Evolutionary conservation across 1,284 basidiomycete species (phyloP).

Genomic region (Cutaneotrichosporon sp.): DNA sequence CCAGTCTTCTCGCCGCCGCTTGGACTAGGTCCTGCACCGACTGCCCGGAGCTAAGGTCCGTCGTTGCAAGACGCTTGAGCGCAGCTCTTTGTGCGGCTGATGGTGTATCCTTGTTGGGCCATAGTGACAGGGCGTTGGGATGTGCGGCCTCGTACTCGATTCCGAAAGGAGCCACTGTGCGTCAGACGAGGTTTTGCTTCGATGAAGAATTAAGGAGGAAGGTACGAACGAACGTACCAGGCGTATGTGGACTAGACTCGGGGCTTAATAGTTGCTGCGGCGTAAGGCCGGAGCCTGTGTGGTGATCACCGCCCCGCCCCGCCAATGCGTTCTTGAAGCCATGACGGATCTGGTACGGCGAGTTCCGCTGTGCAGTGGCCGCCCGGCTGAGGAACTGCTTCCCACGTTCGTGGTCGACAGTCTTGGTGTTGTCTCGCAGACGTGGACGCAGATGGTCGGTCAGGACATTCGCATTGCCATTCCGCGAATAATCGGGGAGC

Average conservation of each 20-base stretch:
- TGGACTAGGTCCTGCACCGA: not conserved
- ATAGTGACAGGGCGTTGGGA: not conserved
- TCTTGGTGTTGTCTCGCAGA: slow-evolving; percentile 4
- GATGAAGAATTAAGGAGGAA: not conserved
- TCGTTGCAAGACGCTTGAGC: not conserved
- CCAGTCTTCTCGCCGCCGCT: not conserved
- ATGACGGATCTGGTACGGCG: not conserved
- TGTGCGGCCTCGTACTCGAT: not conserved
- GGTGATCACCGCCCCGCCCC: not conserved
- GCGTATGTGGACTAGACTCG: not conserved
- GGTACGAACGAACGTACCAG: too few species aligned
- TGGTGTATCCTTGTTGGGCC: not conserved
- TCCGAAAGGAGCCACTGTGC: not conserved
- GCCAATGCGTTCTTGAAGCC: not conserved
- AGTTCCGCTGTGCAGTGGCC: not conserved
- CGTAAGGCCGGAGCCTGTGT: not conserved
- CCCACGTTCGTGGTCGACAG: slow-evolving; percentile 5
- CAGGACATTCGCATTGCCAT: not conserved
- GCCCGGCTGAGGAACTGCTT: not conserved
- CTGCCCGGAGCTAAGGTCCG: not conserved
- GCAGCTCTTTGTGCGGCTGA: not conserved
- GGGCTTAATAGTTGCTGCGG: not conserved
- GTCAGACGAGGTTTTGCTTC: too few species aligned
- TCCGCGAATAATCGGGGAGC: not conserved
- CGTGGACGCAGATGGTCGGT: not conserved